A percentile compares a stretch with the other conserved stretches of the same genome.
Evolutionary conservation across 495 filamentous ascomycete species (phyloP).

Genomic region (Cryomyces minteri): DNA sequence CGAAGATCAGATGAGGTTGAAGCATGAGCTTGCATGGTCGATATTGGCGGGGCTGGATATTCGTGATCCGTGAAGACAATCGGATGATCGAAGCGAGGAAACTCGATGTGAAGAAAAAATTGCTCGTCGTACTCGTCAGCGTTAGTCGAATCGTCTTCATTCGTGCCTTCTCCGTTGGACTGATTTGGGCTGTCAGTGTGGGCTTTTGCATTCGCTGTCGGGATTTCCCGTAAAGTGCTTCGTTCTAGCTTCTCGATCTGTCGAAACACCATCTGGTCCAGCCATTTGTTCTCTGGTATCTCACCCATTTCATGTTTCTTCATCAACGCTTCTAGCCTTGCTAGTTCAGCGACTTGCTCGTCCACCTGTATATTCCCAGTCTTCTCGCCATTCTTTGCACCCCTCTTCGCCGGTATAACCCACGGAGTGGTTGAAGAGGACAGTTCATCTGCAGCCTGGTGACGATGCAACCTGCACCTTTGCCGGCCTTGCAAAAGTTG

Average conservation of each 20-base stretch:
- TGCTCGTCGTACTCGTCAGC: slow-evolving; percentile 34
- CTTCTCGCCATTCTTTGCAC: slow-evolving; percentile 21
- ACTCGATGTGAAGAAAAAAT: slow-evolving; percentile 71
- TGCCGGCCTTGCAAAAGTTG: slow-evolving; percentile 80
- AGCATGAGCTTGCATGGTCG: slow-evolving; percentile 31
- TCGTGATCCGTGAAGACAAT: slow-evolving; percentile 90
- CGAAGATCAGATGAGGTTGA: slow-evolving; percentile 33
- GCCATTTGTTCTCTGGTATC: slow-evolving; percentile 80
- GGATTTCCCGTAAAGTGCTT: slow-evolving; percentile 1
- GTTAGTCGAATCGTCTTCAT: slow-evolving; percentile 4
- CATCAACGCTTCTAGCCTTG: slow-evolving; percentile 67
- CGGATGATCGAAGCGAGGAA: slow-evolving; percentile 90
- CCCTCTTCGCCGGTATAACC: slow-evolving; percentile 28
- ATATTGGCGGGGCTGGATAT: slow-evolving; percentile 69
- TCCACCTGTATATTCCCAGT: slow-evolving; percentile 5
- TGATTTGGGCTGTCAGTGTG: background rate
- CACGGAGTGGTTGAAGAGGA: slow-evolving; percentile 59
- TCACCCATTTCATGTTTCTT: slow-evolving; percentile 99
- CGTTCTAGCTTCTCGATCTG: slow-evolving; percentile 45
- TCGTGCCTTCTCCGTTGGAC: background rate
- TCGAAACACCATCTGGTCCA: slow-evolving; percentile 84
- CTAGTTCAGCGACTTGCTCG: slow-evolving; percentile 46
- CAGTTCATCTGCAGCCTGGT: slow-evolving; percentile 72
- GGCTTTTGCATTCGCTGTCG: background rate
- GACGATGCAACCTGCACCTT: slow-evolving; percentile 70